Evolutionary conservation across 2,329 filamentous ascomycete species (phyloP), one percentile per base, ranked within the genome.

Genomic region (Chrysoporthe austroafricana): DNA sequence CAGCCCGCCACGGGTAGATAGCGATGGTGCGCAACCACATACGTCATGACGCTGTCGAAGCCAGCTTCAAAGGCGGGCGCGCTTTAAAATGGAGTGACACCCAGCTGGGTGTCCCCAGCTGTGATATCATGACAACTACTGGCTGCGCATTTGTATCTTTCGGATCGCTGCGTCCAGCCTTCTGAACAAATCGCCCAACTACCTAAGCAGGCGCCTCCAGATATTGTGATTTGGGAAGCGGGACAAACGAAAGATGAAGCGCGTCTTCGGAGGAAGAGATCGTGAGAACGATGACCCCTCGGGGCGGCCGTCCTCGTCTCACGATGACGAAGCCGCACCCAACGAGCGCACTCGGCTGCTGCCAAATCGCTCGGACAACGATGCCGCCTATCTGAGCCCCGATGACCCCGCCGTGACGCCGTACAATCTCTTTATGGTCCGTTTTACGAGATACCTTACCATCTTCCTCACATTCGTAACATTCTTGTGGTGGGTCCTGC

Each of bases 401-500:
- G 91, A 94, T 81, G 91, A 94, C 76, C 92, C 91, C 76, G 91
- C 91, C 71, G 92, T 97, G 79, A 92, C 93, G 3, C 96, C 96
- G 0, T 97, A 97, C 81, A 99, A 99, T 74, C 87, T 98, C 48
- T 97, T 94, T 91, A 93, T 89, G 68, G 91, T 99, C 62, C 90
- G 96, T 21, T 87, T 91, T 59, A 83, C 96, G 65, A 88, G 94
- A 76, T 92, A 90, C 75, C 78, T 96, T 69, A 95, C 93, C 5
- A 83, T 97, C 66, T 73, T 93, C 48, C 92, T 97, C 75, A 83
- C 95, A 26, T 78, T 88, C 63, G 76, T 94, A 73, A 92, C 89
- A 66, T 93, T 96, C 74, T 74, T 93, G n/a, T 98, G 95, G 95
- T 98, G 96, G 95, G 85, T 93, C 11, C 78, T 97, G 64, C 83